These are phyloP conservation scores for Solanum pinnatisectum DNA, from an alignment of 257 asterid genomes.

Conservation along the genomic window DNA sequence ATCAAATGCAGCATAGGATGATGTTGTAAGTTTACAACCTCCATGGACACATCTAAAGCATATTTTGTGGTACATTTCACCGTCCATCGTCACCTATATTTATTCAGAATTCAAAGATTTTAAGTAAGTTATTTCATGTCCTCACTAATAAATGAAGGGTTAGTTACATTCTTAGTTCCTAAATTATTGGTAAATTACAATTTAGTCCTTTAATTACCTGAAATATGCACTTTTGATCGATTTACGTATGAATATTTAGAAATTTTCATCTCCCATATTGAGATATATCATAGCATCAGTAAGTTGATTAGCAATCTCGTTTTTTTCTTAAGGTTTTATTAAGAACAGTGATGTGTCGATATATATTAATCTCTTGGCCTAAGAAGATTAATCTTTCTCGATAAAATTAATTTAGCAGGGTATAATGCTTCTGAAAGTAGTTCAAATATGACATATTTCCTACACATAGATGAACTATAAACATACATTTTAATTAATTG, in stretches of 20 bases:
- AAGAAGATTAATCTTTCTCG: not conserved
- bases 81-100: constrained; percentile 60
- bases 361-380: too few relatives aligned
- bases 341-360: too few relatives aligned
- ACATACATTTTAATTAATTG: not conserved
- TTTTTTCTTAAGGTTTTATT: not conserved
- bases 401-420: not conserved
- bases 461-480: not conserved
- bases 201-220: too few relatives aligned
- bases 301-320: not conserved
- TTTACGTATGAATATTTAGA: too few relatives aligned
- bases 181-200: rapidly evolving
- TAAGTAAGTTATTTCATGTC: not conserved
- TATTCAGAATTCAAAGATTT: not conserved
- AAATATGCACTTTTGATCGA: not conserved
- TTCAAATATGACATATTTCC: not conserved
- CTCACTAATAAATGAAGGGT: rapidly evolving
- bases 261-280: not conserved
- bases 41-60: constrained; percentile 90
- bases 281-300: not conserved
- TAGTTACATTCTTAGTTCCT: not conserved
- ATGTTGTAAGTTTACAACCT: constrained; percentile 60
- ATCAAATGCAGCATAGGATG: constrained; percentile 73
- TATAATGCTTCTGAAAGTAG: not conserved
- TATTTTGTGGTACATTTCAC: constrained; percentile 58